phyloP scores from a whole-genome alignment of 208 protist species.

The Borovskyia barvae region DNA sequence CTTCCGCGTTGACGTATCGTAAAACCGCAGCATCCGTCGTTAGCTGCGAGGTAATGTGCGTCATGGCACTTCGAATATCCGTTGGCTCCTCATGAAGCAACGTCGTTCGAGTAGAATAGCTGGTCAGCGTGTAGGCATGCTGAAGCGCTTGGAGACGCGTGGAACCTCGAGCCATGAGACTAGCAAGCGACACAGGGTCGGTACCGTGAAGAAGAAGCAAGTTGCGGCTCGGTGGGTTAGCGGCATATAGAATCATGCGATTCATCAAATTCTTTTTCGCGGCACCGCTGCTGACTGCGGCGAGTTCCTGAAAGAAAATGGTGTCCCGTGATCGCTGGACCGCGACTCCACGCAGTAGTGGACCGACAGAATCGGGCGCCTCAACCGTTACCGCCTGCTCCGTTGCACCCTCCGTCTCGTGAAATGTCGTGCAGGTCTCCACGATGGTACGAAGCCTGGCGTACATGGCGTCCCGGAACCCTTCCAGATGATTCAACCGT shows the following conservation, averaged over 20 bases:
- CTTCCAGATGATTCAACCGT: slow-evolving; percentile 49
- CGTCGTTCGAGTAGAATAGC: slow-evolving; percentile 45
- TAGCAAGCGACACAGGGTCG: slow-evolving; percentile 32
- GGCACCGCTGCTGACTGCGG: slow-evolving; percentile 4
- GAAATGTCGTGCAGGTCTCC: slow-evolving; percentile 21
- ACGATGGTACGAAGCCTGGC: slow-evolving; percentile 43
- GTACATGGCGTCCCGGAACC: slow-evolving; percentile 63
- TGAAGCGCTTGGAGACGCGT: slow-evolving; percentile 23
- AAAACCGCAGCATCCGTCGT: slow-evolving; percentile 52
- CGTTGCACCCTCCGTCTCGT: neutral
- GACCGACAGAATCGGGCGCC: neutral
- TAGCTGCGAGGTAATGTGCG: slow-evolving; percentile 63
- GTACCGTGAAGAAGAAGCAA: slow-evolving; percentile 46
- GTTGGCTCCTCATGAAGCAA: slow-evolving; percentile 55
- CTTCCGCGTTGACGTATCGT: slow-evolving; percentile 51
- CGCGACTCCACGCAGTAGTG: slow-evolving; percentile 1
- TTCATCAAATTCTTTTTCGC: slow-evolving; percentile 61
- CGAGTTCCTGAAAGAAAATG: slow-evolving; percentile 20
- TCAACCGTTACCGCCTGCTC: neutral
- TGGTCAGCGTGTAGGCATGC: slow-evolving; percentile 44
- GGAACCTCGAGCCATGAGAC: slow-evolving; percentile 38
- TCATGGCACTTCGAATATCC: slow-evolving; percentile 62
- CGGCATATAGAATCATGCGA: slow-evolving; percentile 65
- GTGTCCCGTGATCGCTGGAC: slow-evolving; percentile 11
- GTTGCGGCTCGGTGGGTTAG: slow-evolving; percentile 81